Evolutionary conservation across 306 rosid genomes (phyloP), one percentile per base, ranked within the genome.

Genomic region (Cotoneaster glaucophyllus): DNA sequence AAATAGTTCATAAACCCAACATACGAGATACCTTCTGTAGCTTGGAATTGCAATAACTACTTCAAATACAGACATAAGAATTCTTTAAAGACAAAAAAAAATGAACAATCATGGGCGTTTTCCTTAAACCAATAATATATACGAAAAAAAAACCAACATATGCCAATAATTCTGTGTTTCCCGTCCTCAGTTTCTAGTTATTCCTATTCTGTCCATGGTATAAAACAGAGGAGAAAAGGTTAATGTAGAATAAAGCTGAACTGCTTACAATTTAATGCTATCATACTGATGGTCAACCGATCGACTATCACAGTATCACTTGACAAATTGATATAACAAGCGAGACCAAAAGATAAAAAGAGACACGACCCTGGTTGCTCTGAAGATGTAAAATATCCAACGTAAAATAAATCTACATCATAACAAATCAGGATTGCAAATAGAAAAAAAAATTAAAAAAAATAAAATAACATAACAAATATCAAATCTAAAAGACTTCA

Each of bases 1-100:
- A 59, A 80, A 69, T 32, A 80, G 83, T 39, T 69, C 76, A 75
- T 80, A 70, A 48, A 78, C 78, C 52, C 56, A 74, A 80, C 85
- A 82, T 80, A 69, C 9, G 59, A 80, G 61, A 19, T 72, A 45
- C 52, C 52, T 79, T 65, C 80, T 64, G 78, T 69, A 63, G 85
- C 80, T 66, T 31, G 69, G 67, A 70, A 81, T 73, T 72, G 72
- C 65, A 58, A 44, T 59, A 70, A 73, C 79, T 44, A 50, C 88
- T 82, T 79, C 87, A 86, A 75, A 64, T 54, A 71, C 44, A 62
- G 29, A 41, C 59, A 76, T 8, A 58, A n/a, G 3, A 41, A 70
- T 28, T 12, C 56, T 21, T 77, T 22, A 34, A 50, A 75, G 37
- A 70, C 18, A n/a, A n/a, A 82, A 72, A 59, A 62, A 14, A 13